These are phyloP conservation scores for Citrullus mucosospermus DNA, from an alignment of 306 rosid species.

Conservation along the genomic window DNA sequence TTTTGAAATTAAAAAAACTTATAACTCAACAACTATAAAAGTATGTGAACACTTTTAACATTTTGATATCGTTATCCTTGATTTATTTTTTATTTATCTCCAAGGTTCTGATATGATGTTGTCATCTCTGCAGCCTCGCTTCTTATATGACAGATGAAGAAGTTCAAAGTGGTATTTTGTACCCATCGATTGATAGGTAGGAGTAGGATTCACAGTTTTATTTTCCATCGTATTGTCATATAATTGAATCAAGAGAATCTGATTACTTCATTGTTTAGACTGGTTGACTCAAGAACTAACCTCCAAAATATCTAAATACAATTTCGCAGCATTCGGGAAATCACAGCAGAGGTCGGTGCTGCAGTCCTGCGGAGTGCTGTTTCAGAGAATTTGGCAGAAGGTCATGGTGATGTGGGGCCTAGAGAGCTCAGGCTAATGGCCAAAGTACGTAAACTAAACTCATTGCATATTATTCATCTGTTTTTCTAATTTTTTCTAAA, in stretches of 20 bases:
- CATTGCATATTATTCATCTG: too few species aligned
- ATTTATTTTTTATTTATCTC: not conserved
- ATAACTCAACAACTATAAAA: too few species aligned
- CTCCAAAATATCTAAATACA: not conserved
- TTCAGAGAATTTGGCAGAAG: slow-evolving; percentile 72
- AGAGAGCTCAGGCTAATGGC: slow-evolving; percentile 64
- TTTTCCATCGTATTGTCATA: not conserved
- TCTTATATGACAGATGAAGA: slow-evolving; percentile 86
- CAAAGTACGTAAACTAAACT: slow-evolving; percentile 29
- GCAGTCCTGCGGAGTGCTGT: slow-evolving; percentile 76
- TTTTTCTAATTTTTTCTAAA: too few species aligned
- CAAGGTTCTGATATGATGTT: slow-evolving; percentile 11
- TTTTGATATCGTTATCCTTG: slow-evolving; percentile 4
- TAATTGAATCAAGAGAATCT: not conserved
- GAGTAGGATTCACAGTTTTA: slow-evolving; percentile 27
- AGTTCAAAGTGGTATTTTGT: slow-evolving; percentile 55
- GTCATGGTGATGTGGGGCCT: slow-evolving; percentile 47
- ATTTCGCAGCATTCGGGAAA: slow-evolving; percentile 52
- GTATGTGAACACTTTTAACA: not conserved
- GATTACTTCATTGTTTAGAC: not conserved
- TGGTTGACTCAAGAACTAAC: not conserved
- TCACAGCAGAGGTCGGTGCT: slow-evolving; percentile 87
- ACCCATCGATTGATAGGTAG: slow-evolving; percentile 74
- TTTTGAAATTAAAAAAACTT: too few species aligned
- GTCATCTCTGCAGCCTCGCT: slow-evolving; percentile 64